Conservation (phyloP, 768 basidiomycete species). For the Leccinum ochraceum region DNA sequence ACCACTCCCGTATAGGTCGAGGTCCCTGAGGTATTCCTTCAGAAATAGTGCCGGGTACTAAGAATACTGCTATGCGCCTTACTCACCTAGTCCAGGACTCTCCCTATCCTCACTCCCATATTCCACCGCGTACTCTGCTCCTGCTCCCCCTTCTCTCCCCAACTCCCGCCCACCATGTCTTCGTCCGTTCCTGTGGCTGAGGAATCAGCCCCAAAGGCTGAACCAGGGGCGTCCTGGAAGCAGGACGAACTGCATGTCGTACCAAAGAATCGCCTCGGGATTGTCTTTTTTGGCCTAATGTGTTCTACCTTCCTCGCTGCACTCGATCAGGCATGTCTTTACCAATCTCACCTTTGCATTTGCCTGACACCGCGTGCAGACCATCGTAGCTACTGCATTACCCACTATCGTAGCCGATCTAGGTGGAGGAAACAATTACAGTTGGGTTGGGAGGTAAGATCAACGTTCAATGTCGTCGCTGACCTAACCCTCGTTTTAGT, state of each 20-base stretch:
- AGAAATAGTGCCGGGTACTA: slow-evolving; percentile 11
- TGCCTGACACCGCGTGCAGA: slow-evolving; percentile 26
- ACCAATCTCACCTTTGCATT: not conserved
- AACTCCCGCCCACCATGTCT: slow-evolving; percentile 8
- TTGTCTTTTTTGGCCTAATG: slow-evolving; percentile 49
- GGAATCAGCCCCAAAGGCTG: slow-evolving; percentile 4
- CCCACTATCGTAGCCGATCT: slow-evolving; percentile 50
- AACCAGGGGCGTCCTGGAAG: slow-evolving; percentile 41
- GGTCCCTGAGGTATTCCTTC: not conserved
- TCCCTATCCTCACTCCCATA: not conserved
- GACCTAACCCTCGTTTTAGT: slow-evolving; percentile 23
- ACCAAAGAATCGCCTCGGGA: slow-evolving; percentile 42
- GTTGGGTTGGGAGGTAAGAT: slow-evolving; percentile 49
- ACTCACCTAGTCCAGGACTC: slow-evolving; percentile 2
- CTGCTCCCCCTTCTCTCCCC: not conserved
- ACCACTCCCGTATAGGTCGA: not conserved
- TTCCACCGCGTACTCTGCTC: not conserved
- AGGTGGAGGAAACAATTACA: slow-evolving; percentile 45
- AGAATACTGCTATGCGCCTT: slow-evolving; percentile 4
- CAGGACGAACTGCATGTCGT: slow-evolving; percentile 41
- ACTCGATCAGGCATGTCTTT: slow-evolving; percentile 42
- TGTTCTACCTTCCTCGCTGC: slow-evolving; percentile 46
- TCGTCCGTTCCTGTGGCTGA: slow-evolving; percentile 1
- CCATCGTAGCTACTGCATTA: slow-evolving; percentile 49
- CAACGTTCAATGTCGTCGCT: not conserved